Base-by-base conservation (phyloP, 140 eudicot genomes). In the Ambrosia hybrid region DNA sequence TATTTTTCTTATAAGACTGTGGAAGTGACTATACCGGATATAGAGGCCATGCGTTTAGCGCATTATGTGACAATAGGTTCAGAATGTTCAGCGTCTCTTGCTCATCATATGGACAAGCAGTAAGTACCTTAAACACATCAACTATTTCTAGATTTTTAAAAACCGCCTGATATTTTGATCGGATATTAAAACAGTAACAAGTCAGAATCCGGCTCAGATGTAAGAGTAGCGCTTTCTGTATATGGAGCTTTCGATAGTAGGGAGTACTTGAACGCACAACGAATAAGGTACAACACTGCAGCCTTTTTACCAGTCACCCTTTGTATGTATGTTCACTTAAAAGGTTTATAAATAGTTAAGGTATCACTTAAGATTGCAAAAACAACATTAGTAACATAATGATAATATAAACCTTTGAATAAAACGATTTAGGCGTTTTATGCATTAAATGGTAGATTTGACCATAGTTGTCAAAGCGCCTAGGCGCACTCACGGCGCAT, bases 41-140 rank as follows among this genome's bases (percentile, higher is more conserved):
- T 91, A 68, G 97, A 94, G 74, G 87, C 52, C 9, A 94, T 94
- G 99, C 95, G 97, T 57, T 83, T 94, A 76, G 96, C 97, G 61
- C 99, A 94, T 78, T 94, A 94, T 77, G 53, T 86, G 26, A 94
- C 99, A 0, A 90, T 94, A 33, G 97, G 92, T 57, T 88, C 99
- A 21, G 99, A 94, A 80, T 94, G 97, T 58, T 81, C 84, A 65
- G 57, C 84, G 53, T 83, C 99, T 43, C 83, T 94, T 57, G 86
- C 86, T 51, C 65, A 65, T 79, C 80, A 86, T 78, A 80, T 84
- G 11, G 85, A 88, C 60, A 86, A 88, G 46, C 49, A 72, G 98
- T 92, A 81, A 11, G 86, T 79, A 67, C 62, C 37, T 21, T 56
- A 36, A 53, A 17, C 53, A 3, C 41, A 49, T 49, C 13, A 49